Conservation (phyloP, 139 green algal genomes). For the Coccomyxa sp. region DNA sequence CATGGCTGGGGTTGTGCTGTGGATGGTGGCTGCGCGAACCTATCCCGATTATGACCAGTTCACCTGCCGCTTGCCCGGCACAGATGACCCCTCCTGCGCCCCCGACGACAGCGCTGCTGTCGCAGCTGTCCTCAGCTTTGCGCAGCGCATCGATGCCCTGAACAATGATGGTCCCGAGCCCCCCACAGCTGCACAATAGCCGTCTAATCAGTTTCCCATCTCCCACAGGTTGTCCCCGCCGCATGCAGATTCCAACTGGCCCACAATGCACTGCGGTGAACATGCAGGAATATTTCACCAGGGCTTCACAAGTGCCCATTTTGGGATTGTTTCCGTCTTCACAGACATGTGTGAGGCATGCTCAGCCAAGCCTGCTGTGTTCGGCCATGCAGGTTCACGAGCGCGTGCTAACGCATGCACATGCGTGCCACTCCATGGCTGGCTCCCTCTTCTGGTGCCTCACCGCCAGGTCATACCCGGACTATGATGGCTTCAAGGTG, state of each 20-base stretch:
- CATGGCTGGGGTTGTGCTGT: constrained; percentile 36
- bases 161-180: background rate
- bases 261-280: no score
- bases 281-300: no score
- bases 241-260: no score
- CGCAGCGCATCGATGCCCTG: background rate
- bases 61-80: constrained; percentile 34
- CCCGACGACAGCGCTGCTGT: background rate
- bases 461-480: constrained; percentile 40
- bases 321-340: no score
- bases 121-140: background rate
- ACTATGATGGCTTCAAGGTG: constrained; percentile 62
- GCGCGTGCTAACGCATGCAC: constrained; percentile 8
- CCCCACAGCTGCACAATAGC: background rate
- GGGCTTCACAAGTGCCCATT: no score
- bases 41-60: constrained; percentile 60
- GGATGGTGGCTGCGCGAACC: constrained; percentile 38
- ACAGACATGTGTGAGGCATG: background rate
- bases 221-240: no score
- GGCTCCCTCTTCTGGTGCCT: constrained; percentile 44
- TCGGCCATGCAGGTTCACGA: constrained; percentile 5
- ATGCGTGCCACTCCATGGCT: constrained; percentile 4
- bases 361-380: background rate
- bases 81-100: background rate
- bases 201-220: background rate